These are phyloP conservation scores for Leccinum uliginosum DNA, from an alignment of 768 basidiomycete genomes.

Conservation along the genomic window DNA sequence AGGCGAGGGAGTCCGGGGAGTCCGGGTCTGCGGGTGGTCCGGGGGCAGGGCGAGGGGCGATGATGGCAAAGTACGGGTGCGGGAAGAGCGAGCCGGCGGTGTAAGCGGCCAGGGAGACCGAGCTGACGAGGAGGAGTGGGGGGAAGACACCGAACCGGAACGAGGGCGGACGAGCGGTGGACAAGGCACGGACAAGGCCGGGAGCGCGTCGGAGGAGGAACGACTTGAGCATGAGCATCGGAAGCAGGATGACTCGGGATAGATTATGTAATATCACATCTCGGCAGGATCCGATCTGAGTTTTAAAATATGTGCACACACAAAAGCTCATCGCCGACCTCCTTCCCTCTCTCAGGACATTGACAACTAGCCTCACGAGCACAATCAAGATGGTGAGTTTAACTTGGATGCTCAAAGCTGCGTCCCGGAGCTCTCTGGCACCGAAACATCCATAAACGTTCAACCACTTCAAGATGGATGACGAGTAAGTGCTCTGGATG, in stretches of 20 bases:
- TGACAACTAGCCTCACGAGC: conserved; percentile 37
- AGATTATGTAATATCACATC: conserved; percentile 3
- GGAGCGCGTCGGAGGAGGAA: conserved; percentile 7
- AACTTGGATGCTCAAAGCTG: conserved; percentile 12
- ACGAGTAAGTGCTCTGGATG: conserved; percentile 42
- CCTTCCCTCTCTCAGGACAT: conserved; percentile 16
- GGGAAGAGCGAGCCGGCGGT: conserved; percentile 65
- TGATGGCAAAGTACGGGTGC: conserved; percentile 56
- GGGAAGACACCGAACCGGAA: conserved; percentile 10
- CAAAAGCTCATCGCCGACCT: not conserved
- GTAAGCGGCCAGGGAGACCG: conserved; percentile 33
- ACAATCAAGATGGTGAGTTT: conserved; percentile 49
- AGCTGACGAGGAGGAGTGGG: conserved; percentile 18
- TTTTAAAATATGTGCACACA: conserved; percentile 1
- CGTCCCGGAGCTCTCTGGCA: conserved; percentile 37
- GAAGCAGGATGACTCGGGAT: not conserved
- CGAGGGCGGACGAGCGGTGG: conserved; percentile 4
- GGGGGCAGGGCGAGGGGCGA: conserved; percentile 76
- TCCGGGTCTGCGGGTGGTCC: conserved; percentile 53
- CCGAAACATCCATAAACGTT: conserved; percentile 34
- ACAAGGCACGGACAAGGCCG: conserved; percentile 15
- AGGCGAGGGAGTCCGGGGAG: conserved; percentile 53
- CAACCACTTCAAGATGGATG: conserved; percentile 44
- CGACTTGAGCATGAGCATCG: not conserved
- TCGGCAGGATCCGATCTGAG: conserved; percentile 25